phyloP scores from a whole-genome alignment of 1,284 basidiomycete genomes.

The Cryptococcus sp. region DNA sequence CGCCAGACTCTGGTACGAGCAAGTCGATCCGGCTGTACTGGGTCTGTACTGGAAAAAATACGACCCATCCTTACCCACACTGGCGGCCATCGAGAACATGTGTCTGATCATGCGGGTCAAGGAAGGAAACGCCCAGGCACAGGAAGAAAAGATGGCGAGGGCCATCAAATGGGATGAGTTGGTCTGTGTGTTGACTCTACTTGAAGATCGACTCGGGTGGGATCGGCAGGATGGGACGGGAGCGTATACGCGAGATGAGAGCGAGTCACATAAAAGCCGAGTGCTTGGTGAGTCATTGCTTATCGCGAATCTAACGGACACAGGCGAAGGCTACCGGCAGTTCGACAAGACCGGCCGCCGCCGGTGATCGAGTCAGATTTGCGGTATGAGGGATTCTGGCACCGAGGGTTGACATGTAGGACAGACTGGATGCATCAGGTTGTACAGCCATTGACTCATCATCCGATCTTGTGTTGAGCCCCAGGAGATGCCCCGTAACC shows the following conservation, averaged over 20 bases:
- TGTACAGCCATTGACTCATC: no score
- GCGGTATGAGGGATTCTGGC: no score
- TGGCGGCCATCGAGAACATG: constrained; percentile 14
- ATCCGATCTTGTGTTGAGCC: no score
- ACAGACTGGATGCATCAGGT: no score
- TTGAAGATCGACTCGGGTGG: constrained; percentile 13
- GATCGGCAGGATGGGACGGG: constrained; percentile 7
- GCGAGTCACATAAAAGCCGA: constrained; percentile 11
- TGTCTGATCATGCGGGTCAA: constrained; percentile 12
- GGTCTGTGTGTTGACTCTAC: constrained; percentile 7
- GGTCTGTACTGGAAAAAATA: constrained; percentile 4
- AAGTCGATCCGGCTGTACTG: constrained; percentile 13
- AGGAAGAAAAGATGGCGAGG: constrained; percentile 6
- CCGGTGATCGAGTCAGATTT: no score
- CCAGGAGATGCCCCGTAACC: no score
- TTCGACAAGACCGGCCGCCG: constrained; percentile 1
- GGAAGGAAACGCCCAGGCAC: neutral
- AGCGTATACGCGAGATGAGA: constrained; percentile 15
- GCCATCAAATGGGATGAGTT: constrained; percentile 14
- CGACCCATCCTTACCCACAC: neutral
- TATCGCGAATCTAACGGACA: neutral
- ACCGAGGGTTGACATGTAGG: no score
- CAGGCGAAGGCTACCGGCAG: constrained; percentile 3
- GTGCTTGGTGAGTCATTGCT: constrained; percentile 2
- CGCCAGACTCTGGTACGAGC: constrained; percentile 17